Conservation (phyloP, 495 filamentous ascomycete species). For the Trichoderma virens region DNA sequence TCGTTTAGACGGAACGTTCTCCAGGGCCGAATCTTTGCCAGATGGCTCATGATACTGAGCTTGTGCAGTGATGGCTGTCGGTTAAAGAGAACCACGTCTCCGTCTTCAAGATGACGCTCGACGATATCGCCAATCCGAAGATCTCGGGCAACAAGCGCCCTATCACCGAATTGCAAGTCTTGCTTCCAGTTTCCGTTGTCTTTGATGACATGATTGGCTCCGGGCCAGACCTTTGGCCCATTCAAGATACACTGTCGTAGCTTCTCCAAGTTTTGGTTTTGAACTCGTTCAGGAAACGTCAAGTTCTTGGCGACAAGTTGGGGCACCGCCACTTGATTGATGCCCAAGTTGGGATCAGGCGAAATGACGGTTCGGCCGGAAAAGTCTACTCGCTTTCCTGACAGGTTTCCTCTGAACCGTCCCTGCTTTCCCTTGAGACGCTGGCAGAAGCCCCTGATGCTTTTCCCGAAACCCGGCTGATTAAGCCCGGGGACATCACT, state of each 20-base stretch:
- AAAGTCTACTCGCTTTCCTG: slow-evolving; percentile 97
- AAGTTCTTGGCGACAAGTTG: slow-evolving; percentile 84
- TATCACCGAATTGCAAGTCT: slow-evolving; percentile 65
- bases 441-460: slow-evolving; percentile 88
- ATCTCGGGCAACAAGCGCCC: slow-evolving; percentile 56
- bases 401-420: slow-evolving; percentile 92
- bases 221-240: slow-evolving; percentile 72
- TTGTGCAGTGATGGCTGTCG: slow-evolving; percentile 97
- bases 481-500: slow-evolving; percentile 88
- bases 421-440: slow-evolving; percentile 95
- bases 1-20: slow-evolving; percentile 96
- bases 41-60: slow-evolving; percentile 91
- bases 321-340: slow-evolving; percentile 91
- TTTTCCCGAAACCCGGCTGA: slow-evolving; percentile 63
- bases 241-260: slow-evolving; percentile 61
- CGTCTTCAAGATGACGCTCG: slow-evolving; percentile 90
- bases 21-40: slow-evolving; percentile 87
- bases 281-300: slow-evolving; percentile 87
- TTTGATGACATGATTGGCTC: slow-evolving; percentile 75
- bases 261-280: slow-evolving; percentile 75
- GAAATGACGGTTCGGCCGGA: slow-evolving; percentile 96
- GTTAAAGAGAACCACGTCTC: slow-evolving; percentile 96
- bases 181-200: slow-evolving; percentile 55
- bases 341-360: slow-evolving; percentile 87
- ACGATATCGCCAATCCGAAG: slow-evolving; percentile 81